Percentiles rank a stretch among this genome's conserved stretches.
These are phyloP conservation scores for Fusarium sublunatum DNA, from an alignment of 2,329 filamentous ascomycete species.

Conservation along the genomic window DNA sequence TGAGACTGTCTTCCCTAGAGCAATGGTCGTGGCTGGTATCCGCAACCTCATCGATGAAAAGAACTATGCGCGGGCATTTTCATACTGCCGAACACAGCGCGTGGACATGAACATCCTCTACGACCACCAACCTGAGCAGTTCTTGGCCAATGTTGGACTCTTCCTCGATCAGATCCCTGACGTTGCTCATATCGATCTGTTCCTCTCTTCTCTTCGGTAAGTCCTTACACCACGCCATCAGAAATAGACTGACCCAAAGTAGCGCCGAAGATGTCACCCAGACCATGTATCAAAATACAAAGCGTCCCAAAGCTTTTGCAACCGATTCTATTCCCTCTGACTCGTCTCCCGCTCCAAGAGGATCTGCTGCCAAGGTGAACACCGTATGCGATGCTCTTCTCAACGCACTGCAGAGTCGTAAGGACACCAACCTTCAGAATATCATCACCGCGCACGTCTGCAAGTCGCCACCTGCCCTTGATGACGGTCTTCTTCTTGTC, in stretches of 20 bases:
- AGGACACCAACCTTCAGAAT: conserved; percentile 80
- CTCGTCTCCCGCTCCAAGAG: conserved; percentile 24
- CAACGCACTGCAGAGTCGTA: conserved; percentile 69
- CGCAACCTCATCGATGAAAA: conserved; percentile 81
- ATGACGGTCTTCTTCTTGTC: conserved; percentile 84
- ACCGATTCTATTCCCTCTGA: conserved; percentile 20
- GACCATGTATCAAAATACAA: conserved; percentile 92
- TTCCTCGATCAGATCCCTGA: conserved; percentile 89
- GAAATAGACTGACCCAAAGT: conserved; percentile 44
- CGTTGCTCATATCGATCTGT: conserved; percentile 86
- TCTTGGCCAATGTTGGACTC: conserved; percentile 77
- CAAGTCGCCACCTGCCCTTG: conserved; percentile 89
- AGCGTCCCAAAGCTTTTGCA: conserved; percentile 53
- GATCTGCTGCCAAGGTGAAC: conserved; percentile 76
- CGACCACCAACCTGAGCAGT: conserved; percentile 89
- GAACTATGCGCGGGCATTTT: conserved; percentile 86
- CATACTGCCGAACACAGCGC: conserved; percentile 88
- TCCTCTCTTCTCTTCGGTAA: conserved; percentile 85
- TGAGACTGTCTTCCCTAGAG: conserved; percentile 93
- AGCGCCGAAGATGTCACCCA: conserved; percentile 92
- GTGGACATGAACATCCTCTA: conserved; percentile 99
- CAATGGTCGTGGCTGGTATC: conserved; percentile 91
- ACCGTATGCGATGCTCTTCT: conserved; percentile 88
- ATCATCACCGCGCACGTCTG: conserved; percentile 95
- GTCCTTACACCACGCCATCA: conserved; percentile 30